Evolutionary conservation across 2,329 filamentous ascomycete species (phyloP).

Genomic region (Chaetomium sp.): DNA sequence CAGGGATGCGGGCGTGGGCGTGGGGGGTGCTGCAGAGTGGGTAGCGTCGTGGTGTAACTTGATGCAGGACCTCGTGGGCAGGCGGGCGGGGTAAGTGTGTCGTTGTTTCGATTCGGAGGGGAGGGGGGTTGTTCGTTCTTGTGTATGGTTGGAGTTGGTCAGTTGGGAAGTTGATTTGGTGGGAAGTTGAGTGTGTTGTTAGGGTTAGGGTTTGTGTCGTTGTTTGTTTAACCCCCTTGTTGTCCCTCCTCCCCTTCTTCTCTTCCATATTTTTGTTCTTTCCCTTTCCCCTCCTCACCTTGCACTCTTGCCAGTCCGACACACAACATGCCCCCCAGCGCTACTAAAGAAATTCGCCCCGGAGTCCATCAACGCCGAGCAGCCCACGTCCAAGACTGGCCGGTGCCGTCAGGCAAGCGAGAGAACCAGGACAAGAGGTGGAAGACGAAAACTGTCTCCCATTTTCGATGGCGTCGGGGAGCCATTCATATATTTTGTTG

Average conservation of each 20-base stretch:
- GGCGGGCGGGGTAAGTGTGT: slow-evolving; percentile 29
- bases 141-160: background rate
- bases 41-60: slow-evolving; percentile 46
- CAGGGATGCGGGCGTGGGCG: slow-evolving; percentile 50
- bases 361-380: slow-evolving; percentile 53
- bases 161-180: slow-evolving; percentile 5
- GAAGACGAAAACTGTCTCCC: too few relatives aligned
- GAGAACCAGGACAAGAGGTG: too few relatives aligned
- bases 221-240: background rate
- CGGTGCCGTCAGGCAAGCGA: slow-evolving; percentile 68
- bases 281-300: slow-evolving; percentile 47
- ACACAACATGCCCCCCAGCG: slow-evolving; percentile 57
- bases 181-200: background rate
- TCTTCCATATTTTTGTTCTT: slow-evolving; percentile 40
- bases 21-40: slow-evolving; percentile 35
- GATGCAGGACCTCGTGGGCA: slow-evolving; percentile 39
- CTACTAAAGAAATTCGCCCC: slow-evolving; percentile 55
- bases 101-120: slow-evolving; percentile 9
- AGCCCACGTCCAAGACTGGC: slow-evolving; percentile 63
- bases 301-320: slow-evolving; percentile 53
- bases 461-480: too few relatives aligned
- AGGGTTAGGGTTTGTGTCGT: background rate
- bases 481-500: too few relatives aligned
- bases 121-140: too few relatives aligned
- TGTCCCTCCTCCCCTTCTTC: slow-evolving; percentile 23